Base-by-base conservation (phyloP, 345 rosid genomes). In the Arabidopsis suecica region DNA sequence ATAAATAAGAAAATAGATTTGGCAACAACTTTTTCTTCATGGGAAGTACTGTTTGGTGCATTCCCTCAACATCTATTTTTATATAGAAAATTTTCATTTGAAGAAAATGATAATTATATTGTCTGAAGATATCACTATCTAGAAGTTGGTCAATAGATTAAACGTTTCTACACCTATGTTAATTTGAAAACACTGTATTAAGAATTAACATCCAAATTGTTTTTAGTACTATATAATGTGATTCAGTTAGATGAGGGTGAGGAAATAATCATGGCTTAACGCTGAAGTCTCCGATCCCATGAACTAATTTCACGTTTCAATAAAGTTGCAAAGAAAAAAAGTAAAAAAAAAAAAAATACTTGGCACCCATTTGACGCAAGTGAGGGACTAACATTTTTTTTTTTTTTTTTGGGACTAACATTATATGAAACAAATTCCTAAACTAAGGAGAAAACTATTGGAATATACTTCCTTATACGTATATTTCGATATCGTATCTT, bases 341-440 rank as follows among this genome's bases (percentile, higher is more conserved):
- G 2, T 2, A 9, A 2, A 40, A 18, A 0, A 11, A 60, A 25
- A 32, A 12, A 12, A 20, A 3, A 77, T 77, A 77, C 80, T 71
- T 77, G 71, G 68, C 80, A 64, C 61, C 66, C 61, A 63, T 48
- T 71, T 64, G 54, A 77, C 67, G 80, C 67, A 56, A 77, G 32
- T 36, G 67, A 77, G 23, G 16, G 42, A 56, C 54, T 28, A 56
- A 41, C 45, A 34, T 16, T 70, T n/a, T n/a, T n/a, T n/a, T n/a
- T n/a, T n/a, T n/a, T n/a, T n/a, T n/a, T n/a, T n/a, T n/a, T n/a
- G 23, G 16, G 42, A 56, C 54, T 28, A 56, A 41, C 45, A 34
- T 16, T 70, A 25, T 12, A 76, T 47, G 45, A 20, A 69, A 34
- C 37, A n/a, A n/a, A 53, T 16, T 42, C 33, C 18, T 45, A 23